Evolutionary conservation across 495 filamentous ascomycete genomes (phyloP).

Genomic region (Ascodesmis nigricans): DNA sequence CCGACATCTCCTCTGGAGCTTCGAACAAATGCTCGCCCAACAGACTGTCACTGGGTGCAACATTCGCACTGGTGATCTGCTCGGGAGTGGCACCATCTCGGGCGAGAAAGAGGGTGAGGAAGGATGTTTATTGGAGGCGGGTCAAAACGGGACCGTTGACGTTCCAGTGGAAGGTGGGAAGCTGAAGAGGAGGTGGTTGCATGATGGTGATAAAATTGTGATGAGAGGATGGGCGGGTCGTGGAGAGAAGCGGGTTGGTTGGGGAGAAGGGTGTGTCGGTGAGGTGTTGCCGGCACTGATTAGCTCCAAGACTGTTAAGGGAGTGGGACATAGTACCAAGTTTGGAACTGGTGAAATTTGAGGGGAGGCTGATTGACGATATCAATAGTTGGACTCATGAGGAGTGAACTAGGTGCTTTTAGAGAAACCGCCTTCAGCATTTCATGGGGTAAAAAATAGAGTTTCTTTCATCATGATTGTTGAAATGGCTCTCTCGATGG

Average conservation of each 20-base stretch:
- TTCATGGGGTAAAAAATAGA: too few relatives aligned
- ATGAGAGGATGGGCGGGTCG: conserved; percentile 44
- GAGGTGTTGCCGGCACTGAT: conserved; percentile 28
- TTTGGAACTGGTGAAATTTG: too few relatives aligned
- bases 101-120: conserved; percentile 37
- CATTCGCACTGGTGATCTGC: conserved; percentile 56
- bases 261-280: conserved; percentile 49
- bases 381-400: too few relatives aligned
- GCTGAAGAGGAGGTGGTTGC: conserved; percentile 51
- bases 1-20: conserved; percentile 76
- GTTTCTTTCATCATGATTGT: too few relatives aligned
- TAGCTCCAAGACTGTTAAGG: too few relatives aligned
- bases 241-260: conserved; percentile 41
- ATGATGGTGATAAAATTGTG: conserved; percentile 63
- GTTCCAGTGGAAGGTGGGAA: conserved; percentile 44
- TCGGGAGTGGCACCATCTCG: conserved; percentile 80
- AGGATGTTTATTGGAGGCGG: conserved; percentile 71
- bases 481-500: too few relatives aligned
- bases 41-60: conserved; percentile 74
- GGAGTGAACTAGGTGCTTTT: too few relatives aligned
- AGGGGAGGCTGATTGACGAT: too few relatives aligned
- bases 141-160: conserved; percentile 31
- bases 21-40: conserved; percentile 85
- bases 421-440: too few relatives aligned
- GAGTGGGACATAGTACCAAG: too few relatives aligned